Evolutionary conservation across 2,329 filamentous ascomycete genomes (phyloP), one percentile per base, ranked within the genome.

Genomic region (Apiospora arundinis): DNA sequence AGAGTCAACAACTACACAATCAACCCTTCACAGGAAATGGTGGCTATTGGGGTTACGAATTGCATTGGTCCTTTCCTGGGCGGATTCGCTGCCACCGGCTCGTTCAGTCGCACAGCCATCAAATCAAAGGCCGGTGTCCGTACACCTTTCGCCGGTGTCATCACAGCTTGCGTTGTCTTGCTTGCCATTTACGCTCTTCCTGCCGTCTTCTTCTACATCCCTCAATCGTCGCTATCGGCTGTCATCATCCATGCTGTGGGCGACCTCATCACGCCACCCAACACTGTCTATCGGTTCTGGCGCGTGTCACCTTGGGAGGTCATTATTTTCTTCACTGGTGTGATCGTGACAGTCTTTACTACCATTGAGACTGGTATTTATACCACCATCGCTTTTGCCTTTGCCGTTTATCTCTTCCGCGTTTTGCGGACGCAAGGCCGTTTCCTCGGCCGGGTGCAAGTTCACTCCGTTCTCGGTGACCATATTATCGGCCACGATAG

Each of bases 191-290:
- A 98, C 78, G 93, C 93, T 14, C 85, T 98, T 67, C 92, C 95
- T 0, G 90, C 92, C 0, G 91, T 98, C 40, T 98, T 98, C 87
- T 98, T 91, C 84, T 98, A 96, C 82, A 98, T 98, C 72, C 94
- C 95, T 0, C 93, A 88, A 73, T 90, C 95, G 6, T 88, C 91
- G 4, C 88, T 98, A 1, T 88, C 95, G 0, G 96, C 91, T 37
- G 94, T 98, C 78, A 98, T 98, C 75, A 97, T 98, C 74, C 95
- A 98, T 80, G 96, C 96, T 2, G 95, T 98, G 2, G 93, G 93
- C 71, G 95, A 98, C 80, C 84, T 99, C 70, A 93, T 98, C 80
- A 97, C 95, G 0, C 91, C 94, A 0, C 95, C 95, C 5, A 95
- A 97, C 80, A 95, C 93, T 0, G 88, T 98, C 16, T 97, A 97